Evolutionary conservation across 768 basidiomycete species (phyloP).

Genomic region (Macrolepiota dolichaula): DNA sequence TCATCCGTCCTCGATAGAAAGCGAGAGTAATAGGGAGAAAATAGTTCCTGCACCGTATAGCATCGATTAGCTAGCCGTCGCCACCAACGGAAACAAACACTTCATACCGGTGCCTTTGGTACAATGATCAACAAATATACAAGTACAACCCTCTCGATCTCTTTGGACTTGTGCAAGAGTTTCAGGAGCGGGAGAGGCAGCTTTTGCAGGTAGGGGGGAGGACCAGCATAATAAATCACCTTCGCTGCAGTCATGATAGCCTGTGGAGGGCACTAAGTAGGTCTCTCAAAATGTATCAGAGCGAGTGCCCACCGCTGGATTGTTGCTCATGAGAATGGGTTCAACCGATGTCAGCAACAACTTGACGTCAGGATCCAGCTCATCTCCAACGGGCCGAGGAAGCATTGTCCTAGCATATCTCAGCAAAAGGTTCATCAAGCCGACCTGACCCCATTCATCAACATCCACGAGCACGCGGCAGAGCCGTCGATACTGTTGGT

Average conservation of each 20-base stretch:
- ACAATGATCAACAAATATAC: conserved; percentile 69
- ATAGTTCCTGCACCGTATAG: conserved; percentile 45
- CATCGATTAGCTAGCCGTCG: background rate
- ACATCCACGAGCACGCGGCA: conserved; percentile 84
- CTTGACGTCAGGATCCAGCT: conserved; percentile 75
- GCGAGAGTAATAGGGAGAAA: conserved; percentile 56
- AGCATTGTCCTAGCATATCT: conserved; percentile 87
- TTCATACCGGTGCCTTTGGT: conserved; percentile 60
- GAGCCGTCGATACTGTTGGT: conserved; percentile 82
- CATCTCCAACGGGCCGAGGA: conserved; percentile 55
- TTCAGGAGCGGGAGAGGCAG: conserved; percentile 73
- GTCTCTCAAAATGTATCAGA: background rate
- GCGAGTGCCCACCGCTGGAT: conserved; percentile 70
- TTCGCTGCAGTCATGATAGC: conserved; percentile 77
- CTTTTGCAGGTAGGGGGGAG: conserved; percentile 50
- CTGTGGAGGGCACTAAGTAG: conserved; percentile 30
- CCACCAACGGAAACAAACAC: background rate
- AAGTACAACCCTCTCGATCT: conserved; percentile 73
- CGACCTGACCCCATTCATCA: conserved; percentile 96
- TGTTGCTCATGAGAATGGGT: conserved; percentile 80
- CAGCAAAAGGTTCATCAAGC: conserved; percentile 71
- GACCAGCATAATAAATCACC: conserved; percentile 70
- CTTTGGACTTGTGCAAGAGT: conserved; percentile 63
- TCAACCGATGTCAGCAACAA: conserved; percentile 69
- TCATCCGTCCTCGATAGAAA: conserved; percentile 76